A percentile compares a stretch with the other conserved stretches of the same genome.
Conservation (phyloP, 2,329 filamentous ascomycete species). For the Colletotrichum simmondsii region DNA sequence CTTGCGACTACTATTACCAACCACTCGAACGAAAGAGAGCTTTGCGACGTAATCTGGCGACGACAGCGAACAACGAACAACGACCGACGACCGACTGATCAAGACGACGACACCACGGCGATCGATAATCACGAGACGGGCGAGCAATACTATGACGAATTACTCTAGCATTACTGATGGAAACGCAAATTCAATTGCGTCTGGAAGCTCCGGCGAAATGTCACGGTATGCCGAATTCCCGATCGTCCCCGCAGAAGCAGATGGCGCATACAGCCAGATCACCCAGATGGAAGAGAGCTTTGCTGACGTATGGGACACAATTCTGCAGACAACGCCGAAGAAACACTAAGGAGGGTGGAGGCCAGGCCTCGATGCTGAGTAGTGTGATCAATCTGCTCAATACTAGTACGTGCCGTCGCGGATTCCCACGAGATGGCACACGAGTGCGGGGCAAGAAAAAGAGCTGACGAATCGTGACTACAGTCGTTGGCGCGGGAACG, state of each 20-base stretch:
- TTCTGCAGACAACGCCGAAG: slow-evolving; percentile 64
- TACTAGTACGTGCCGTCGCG: slow-evolving; percentile 76
- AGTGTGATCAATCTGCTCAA: slow-evolving; percentile 96
- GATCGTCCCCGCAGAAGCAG: background rate
- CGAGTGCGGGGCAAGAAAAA: background rate
- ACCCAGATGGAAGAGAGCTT: background rate
- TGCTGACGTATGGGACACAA: slow-evolving; percentile 17
- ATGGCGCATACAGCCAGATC: background rate
- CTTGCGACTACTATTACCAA: slow-evolving; percentile 3
- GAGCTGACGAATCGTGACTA: slow-evolving; percentile 31
- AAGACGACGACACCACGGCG: slow-evolving; percentile 16
- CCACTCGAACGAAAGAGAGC: background rate
- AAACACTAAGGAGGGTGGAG: slow-evolving; percentile 79
- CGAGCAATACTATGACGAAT: slow-evolving; percentile 56
- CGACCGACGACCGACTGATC: background rate
- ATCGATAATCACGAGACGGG: background rate
- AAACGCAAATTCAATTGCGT: slow-evolving; percentile 43
- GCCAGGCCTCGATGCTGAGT: slow-evolving; percentile 88
- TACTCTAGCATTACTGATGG: slow-evolving; percentile 65
- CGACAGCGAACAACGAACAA: background rate
- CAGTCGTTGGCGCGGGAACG: slow-evolving; percentile 93
- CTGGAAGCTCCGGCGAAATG: slow-evolving; percentile 35
- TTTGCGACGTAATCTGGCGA: background rate
- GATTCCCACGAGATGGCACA: background rate
- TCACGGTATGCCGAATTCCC: slow-evolving; percentile 28